Evolutionary conservation across 176 grass and related monocot genomes (phyloP).

Genomic region (Carex myosuroides): DNA sequence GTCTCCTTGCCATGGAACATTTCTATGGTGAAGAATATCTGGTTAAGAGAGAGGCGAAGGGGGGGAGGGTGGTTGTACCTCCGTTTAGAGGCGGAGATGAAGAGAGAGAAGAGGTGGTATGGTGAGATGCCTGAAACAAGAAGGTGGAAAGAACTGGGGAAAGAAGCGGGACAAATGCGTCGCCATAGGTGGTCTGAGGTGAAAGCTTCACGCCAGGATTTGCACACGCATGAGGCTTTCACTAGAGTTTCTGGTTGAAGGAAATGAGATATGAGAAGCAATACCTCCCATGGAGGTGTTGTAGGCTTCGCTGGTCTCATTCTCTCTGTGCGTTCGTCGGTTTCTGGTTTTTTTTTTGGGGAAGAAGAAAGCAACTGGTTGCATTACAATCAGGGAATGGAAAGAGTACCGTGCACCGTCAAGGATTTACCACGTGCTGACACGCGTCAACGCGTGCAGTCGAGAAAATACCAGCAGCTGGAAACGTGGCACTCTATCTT

Average conservation of each 20-base stretch:
- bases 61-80: conserved; percentile 12
- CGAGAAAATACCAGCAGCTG: not conserved
- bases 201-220: conserved; percentile 50
- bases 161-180: conserved; percentile 42
- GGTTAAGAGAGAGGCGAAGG: conserved; percentile 34
- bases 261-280: conserved; percentile 31
- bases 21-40: conserved; percentile 56
- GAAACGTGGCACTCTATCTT: not conserved
- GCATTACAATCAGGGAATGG: not conserved
- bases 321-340: not conserved
- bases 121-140: not conserved
- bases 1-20: conserved; percentile 20
- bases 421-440: not conserved
- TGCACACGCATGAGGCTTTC: conserved; percentile 56
- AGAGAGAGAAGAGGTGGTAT: conserved; percentile 44
- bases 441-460: not conserved
- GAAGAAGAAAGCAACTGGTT: not conserved
- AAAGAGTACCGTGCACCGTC: not conserved
- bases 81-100: conserved; percentile 27
- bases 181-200: conserved; percentile 52
- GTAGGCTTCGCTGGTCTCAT: not conserved
- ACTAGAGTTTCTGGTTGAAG: conserved; percentile 54
- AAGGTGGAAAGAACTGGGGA: conserved; percentile 41
- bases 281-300: conserved; percentile 39
- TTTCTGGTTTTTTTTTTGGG: not conserved